phyloP scores from a whole-genome alignment of 306 rosid species.

The Dryas octopetala region DNA sequence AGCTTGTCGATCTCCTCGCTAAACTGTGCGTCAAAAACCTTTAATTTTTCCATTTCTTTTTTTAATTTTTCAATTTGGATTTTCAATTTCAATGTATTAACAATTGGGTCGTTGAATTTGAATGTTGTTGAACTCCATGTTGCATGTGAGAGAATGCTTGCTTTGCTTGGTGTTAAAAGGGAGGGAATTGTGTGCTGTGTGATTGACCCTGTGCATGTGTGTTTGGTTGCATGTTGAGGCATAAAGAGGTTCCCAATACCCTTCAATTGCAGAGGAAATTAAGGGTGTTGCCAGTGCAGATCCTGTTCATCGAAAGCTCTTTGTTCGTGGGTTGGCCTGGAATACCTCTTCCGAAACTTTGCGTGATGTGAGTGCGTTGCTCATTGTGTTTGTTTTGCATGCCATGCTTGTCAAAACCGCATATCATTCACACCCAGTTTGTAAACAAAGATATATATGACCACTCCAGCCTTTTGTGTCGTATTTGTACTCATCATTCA shows the following conservation, averaged over 20 bases:
- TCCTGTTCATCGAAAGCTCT: slow-evolving; percentile 87
- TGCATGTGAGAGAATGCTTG: slow-evolving; percentile 26
- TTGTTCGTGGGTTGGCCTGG: slow-evolving; percentile 88
- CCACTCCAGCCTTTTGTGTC: slow-evolving; percentile 1
- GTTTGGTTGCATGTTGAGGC: slow-evolving; percentile 88
- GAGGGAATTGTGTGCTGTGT: slow-evolving; percentile 53
- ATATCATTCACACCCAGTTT: slow-evolving; percentile 16
- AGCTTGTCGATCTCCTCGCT: slow-evolving; percentile 72
- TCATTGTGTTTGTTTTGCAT: slow-evolving; percentile 61
- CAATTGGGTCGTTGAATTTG: not conserved
- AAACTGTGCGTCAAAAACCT: slow-evolving; percentile 49
- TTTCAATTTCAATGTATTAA: not conserved
- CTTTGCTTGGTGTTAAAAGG: not conserved
- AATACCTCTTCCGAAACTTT: slow-evolving; percentile 74
- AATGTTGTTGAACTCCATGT: slow-evolving; percentile 17
- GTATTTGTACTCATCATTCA: not conserved
- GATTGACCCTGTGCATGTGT: slow-evolving; percentile 75
- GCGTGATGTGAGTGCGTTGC: slow-evolving; percentile 82
- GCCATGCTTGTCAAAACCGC: slow-evolving; percentile 48
- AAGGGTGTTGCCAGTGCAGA: slow-evolving; percentile 74
- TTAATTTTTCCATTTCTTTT: not conserved
- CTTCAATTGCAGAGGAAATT: slow-evolving; percentile 83
- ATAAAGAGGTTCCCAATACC: slow-evolving; percentile 85
- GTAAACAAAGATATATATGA: not conserved
- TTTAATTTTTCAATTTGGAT: not conserved